Evolutionary conservation across 2,329 filamentous ascomycete genomes (phyloP), one percentile per base, ranked within the genome.

Genomic region (Aureobasidium pullulans): DNA sequence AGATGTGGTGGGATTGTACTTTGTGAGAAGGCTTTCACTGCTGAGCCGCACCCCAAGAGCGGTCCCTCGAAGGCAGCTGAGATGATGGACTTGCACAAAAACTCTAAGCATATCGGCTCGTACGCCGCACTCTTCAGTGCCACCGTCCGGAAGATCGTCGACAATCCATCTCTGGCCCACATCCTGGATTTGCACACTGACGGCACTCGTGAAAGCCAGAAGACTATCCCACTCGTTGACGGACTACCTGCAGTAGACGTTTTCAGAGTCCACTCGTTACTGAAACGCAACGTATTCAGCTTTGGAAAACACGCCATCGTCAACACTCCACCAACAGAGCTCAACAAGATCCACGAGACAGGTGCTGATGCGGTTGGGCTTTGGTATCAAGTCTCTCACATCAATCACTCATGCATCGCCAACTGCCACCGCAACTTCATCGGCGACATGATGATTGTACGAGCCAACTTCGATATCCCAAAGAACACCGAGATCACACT

Each of bases 321-420:
- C 36, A 37, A 37, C 9, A 37, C 9, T 15, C 36, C 15, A 10
- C 9, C 36, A 15, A 6, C 39, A 42, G 13, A n/a, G 39, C 6
- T 16, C 15, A 16, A 36, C 40, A n/a, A 43, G 13, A 15, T 43
- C 40, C 11, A n/a, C 40, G 40, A 15, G 7, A 16, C 7, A 7
- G 6, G 40, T 43, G 4, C 9, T 13, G 7, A 43, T 15, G 11
- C 10, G 8, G 62, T 78, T 31, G 78, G 75, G 75, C 64, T 70
- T 1, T 62, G 68, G 4, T 36, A 36, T 36, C 34, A 36, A 36
- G 71, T 73, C 4, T 72, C 76, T 0, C 75, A 74, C 60, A 72
- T 76, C 60, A 78, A 78, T 48, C 76, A 78, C 61, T 75, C 73
- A 0, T 78, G 76, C 57, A 48, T 70, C 1, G 57, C 69, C 40